A percentile compares a stretch with the other conserved stretches of the same genome.
Evolutionary conservation across 2,329 filamentous ascomycete species (phyloP).

Genomic region (Cordyceps farinosa): DNA sequence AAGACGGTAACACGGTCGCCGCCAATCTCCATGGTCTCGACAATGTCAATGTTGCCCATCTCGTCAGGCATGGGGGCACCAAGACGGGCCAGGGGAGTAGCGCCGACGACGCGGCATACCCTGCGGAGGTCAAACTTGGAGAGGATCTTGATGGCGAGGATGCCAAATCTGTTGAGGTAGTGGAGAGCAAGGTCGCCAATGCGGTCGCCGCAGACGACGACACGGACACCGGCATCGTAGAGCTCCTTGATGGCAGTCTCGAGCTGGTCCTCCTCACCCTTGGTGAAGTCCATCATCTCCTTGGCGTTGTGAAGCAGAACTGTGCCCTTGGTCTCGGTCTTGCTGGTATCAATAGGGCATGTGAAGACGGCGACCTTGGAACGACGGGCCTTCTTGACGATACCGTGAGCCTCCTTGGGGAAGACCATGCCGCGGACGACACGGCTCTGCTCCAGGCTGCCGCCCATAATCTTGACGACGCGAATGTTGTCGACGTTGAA

Average conservation of each 20-base stretch:
- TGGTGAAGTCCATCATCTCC: slow-evolving; percentile 98
- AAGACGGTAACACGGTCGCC: slow-evolving; percentile 98
- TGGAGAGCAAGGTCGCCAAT: slow-evolving; percentile 94
- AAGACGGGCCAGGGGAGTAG: slow-evolving; percentile 90
- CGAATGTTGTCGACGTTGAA: slow-evolving; percentile 99
- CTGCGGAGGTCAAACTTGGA: slow-evolving; percentile 97
- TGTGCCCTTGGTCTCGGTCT: slow-evolving; percentile 98
- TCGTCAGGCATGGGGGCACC: slow-evolving; percentile 99
- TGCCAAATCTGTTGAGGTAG: slow-evolving; percentile 96
- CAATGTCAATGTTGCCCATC: slow-evolving; percentile 91
- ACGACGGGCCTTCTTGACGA: slow-evolving; percentile 83
- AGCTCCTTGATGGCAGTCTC: slow-evolving; percentile 92
- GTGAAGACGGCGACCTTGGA: slow-evolving; percentile 97
- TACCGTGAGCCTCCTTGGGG: slow-evolving; percentile 87
- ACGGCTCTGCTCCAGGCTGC: slow-evolving; percentile 86
- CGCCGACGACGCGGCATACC: slow-evolving; percentile 92
- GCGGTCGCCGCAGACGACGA: slow-evolving; percentile 88
- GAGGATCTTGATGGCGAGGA: slow-evolving; percentile 92
- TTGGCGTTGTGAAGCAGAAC: slow-evolving; percentile 95
- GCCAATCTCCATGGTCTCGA: slow-evolving; percentile 96
- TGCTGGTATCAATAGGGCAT: slow-evolving; percentile 89
- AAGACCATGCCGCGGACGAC: slow-evolving; percentile 99
- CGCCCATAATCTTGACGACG: slow-evolving; percentile 99
- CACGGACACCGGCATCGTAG: slow-evolving; percentile 86
- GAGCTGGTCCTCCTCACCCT: slow-evolving; percentile 90